Evolutionary conservation across 768 basidiomycete genomes (phyloP).

Genomic region (Pleurotus citrinopileatus): DNA sequence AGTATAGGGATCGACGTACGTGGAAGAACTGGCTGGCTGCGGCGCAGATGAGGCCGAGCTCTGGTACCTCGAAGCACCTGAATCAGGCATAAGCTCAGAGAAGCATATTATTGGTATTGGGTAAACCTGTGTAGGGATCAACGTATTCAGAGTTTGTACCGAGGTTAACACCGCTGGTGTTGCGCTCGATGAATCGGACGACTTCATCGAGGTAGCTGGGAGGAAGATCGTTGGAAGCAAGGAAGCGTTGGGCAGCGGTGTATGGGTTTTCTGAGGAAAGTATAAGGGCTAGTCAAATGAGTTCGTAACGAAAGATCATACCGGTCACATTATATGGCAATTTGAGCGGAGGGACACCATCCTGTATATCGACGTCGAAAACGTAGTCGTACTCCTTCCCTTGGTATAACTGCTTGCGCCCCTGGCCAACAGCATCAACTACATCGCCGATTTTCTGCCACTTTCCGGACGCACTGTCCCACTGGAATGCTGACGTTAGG

Average conservation of each 20-base stretch:
- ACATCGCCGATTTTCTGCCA: conserved; percentile 98
- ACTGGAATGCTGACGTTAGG: conserved; percentile 44
- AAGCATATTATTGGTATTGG: too few species aligned
- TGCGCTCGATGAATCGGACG: conserved; percentile 91
- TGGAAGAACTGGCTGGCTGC: not conserved
- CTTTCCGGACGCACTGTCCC: conserved; percentile 62
- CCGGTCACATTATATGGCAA: conserved; percentile 91
- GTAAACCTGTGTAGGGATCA: conserved; percentile 87
- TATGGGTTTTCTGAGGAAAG: conserved; percentile 81
- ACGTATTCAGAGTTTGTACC: conserved; percentile 60
- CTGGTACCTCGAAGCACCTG: conserved; percentile 7
- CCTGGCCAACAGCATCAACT: conserved; percentile 88
- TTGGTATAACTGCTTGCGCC: conserved; percentile 87
- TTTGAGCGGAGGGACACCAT: conserved; percentile 89
- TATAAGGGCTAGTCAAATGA: not conserved
- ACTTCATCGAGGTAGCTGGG: conserved; percentile 84
- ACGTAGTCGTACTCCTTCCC: conserved; percentile 98
- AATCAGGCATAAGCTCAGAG: conserved; percentile 20
- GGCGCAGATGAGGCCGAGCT: not conserved
- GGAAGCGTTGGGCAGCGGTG: conserved; percentile 84
- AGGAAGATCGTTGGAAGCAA: conserved; percentile 81
- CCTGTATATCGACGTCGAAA: conserved; percentile 96
- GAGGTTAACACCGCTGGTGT: conserved; percentile 74
- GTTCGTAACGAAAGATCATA: conserved; percentile 33
- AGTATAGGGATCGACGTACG: conserved; percentile 20